A percentile compares a stretch with the other conserved stretches of the same genome.
These are phyloP conservation scores for Pichia sp. DNA, from an alignment of 1,139 yeast genomes.

Conservation along the genomic window DNA sequence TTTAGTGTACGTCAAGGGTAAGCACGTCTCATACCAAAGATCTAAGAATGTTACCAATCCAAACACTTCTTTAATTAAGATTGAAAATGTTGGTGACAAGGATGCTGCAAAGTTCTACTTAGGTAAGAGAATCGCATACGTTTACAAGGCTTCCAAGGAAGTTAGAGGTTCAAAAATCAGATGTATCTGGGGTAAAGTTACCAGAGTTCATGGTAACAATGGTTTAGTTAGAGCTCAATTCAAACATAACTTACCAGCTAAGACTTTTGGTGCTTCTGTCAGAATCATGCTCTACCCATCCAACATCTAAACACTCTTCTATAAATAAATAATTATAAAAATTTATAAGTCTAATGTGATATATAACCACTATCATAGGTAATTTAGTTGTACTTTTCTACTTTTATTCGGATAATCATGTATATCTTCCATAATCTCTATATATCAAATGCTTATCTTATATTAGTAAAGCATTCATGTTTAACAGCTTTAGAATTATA, in stretches of 20 bases:
- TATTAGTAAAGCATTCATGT: no score
- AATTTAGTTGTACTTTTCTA: slow-evolving; percentile 8
- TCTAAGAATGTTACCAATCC: slow-evolving; percentile 98
- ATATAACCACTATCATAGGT: slow-evolving; percentile 10
- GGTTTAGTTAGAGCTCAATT: slow-evolving; percentile 99
- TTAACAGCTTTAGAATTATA: neutral
- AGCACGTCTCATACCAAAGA: slow-evolving; percentile 99
- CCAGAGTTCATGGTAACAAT: slow-evolving; percentile 98
- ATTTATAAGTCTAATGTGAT: slow-evolving; percentile 19
- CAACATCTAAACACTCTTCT: slow-evolving; percentile 66
- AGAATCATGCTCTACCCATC: slow-evolving; percentile 99
- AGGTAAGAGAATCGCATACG: slow-evolving; percentile 99
- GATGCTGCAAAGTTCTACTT: slow-evolving; percentile 98
- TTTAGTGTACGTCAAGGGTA: slow-evolving; percentile 98
- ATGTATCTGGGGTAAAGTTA: slow-evolving; percentile 98
- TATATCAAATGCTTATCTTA: no score
- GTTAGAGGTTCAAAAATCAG: slow-evolving; percentile 98
- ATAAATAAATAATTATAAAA: slow-evolving; percentile 14
- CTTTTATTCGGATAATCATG: neutral
- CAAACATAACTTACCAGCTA: slow-evolving; percentile 98
- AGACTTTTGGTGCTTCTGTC: slow-evolving; percentile 99
- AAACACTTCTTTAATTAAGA: slow-evolving; percentile 91
- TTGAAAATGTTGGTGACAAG: slow-evolving; percentile 89
- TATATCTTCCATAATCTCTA: no score
- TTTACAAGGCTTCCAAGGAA: slow-evolving; percentile 98